A percentile compares a stretch with the other conserved stretches of the same genome.
Evolutionary conservation across 163 green algal species (phyloP).

Genomic region (Scenedesmus sp.): DNA sequence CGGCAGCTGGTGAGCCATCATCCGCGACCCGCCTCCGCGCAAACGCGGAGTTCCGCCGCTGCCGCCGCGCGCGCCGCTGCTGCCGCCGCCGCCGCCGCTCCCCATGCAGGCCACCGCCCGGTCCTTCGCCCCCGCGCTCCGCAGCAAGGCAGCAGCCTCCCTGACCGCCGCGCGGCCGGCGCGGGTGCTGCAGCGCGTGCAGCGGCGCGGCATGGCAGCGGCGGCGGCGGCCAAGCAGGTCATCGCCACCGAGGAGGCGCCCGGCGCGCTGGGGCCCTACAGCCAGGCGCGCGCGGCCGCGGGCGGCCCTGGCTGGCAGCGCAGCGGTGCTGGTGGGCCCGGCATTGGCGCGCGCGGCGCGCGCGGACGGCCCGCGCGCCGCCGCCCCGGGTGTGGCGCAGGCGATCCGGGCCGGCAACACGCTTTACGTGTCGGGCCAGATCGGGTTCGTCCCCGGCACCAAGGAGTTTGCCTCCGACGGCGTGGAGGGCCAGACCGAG

Average conservation of each 20-base stretch:
- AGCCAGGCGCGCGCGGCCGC: slow-evolving; percentile 64
- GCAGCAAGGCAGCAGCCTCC: background rate
- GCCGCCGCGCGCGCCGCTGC: no score
- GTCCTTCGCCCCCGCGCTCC: background rate
- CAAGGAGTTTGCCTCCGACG: slow-evolving; percentile 82
- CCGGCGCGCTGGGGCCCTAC: slow-evolving; percentile 95
- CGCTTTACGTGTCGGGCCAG: slow-evolving; percentile 90
- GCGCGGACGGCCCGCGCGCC: no score
- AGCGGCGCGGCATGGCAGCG: slow-evolving; percentile 32
- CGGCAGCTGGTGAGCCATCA: no score
- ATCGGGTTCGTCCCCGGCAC: slow-evolving; percentile 75
- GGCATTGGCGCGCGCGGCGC: no score
- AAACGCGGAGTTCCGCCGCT: no score
- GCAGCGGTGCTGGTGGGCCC: no score
- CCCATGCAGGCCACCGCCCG: no score
- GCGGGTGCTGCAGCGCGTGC: background rate
- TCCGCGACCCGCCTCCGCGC: no score
- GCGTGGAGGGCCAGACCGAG: slow-evolving; percentile 86
- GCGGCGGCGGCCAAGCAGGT: slow-evolving; percentile 59
- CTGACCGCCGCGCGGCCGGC: slow-evolving; percentile 8
- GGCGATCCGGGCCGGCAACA: slow-evolving; percentile 88
- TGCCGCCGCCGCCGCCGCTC: no score
- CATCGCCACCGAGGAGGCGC: slow-evolving; percentile 75
- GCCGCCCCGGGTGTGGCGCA: background rate
- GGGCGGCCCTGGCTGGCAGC: no score